Evolutionary conservation across 2,329 filamentous ascomycete genomes (phyloP).

Genomic region (Penicillium sp.): DNA sequence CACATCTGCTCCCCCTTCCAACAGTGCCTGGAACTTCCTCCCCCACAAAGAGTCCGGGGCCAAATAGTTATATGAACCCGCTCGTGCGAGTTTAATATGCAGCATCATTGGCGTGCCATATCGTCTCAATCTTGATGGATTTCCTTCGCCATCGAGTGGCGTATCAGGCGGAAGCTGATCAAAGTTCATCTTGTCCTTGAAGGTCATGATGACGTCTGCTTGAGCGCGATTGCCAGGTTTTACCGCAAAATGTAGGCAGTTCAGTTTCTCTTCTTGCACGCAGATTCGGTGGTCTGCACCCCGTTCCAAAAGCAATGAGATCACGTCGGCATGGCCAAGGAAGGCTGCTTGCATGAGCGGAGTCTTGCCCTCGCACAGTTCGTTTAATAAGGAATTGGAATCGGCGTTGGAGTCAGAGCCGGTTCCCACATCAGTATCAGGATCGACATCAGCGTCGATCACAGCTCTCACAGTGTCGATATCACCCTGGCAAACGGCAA

Average conservation of each 20-base stretch:
- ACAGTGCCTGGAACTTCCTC: not conserved
- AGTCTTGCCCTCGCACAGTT: not conserved
- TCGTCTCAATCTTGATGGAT: not conserved
- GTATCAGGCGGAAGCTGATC: not conserved
- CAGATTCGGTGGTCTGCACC: not conserved
- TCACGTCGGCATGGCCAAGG: not conserved
- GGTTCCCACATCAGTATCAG: not conserved
- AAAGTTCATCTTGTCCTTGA: not conserved
- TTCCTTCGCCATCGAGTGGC: not conserved
- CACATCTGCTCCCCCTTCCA: not conserved
- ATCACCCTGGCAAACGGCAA: not conserved
- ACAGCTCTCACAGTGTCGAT: not conserved
- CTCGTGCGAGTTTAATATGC: not conserved
- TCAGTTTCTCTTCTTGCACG: not conserved
- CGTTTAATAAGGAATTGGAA: not conserved
- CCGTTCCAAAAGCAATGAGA: not conserved
- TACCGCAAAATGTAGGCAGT: conserved; percentile 3
- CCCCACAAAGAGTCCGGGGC: not conserved
- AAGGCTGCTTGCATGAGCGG: conserved; percentile 2
- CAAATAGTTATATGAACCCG: not conserved
- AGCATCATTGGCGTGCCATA: not conserved
- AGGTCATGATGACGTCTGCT: not conserved
- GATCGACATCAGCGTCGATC: not conserved
- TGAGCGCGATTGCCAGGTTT: not conserved
- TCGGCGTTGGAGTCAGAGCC: not conserved